phyloP scores from a whole-genome alignment of 306 rosid genomes.

The Morella rubra region DNA sequence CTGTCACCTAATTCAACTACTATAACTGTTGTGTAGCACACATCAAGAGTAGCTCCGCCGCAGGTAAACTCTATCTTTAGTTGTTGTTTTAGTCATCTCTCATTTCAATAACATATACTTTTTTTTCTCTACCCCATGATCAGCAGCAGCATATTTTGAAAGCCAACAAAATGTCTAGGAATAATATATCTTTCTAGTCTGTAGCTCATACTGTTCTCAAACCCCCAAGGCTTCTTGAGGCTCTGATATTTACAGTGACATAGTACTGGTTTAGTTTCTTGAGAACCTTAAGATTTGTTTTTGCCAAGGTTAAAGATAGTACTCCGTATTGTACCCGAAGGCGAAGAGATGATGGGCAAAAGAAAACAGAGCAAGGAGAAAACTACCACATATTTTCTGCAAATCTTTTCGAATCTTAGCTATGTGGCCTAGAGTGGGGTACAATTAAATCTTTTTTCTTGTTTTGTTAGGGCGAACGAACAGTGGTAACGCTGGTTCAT shows the following conservation, averaged over 20 bases:
- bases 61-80: background rate
- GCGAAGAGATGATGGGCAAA: background rate
- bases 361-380: background rate
- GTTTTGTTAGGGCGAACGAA: background rate
- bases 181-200: no score
- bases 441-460: background rate
- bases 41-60: background rate
- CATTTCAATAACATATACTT: background rate
- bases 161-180: no score
- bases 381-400: background rate
- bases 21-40: slow-evolving; percentile 2
- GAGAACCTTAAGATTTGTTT: no score
- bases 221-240: no score
- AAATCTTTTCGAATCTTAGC: background rate
- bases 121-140: no score
- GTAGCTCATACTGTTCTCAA: no score
- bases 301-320: no score
- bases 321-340: background rate
- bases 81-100: background rate
- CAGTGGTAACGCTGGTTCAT: background rate
- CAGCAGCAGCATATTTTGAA: no score
- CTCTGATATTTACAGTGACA: background rate
- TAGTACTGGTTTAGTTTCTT: no score
- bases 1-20: slow-evolving; percentile 9
- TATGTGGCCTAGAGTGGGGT: background rate